phyloP scores from a whole-genome alignment of 371 early-diverging fungal genomes.

The Mortierella sp. region DNA sequence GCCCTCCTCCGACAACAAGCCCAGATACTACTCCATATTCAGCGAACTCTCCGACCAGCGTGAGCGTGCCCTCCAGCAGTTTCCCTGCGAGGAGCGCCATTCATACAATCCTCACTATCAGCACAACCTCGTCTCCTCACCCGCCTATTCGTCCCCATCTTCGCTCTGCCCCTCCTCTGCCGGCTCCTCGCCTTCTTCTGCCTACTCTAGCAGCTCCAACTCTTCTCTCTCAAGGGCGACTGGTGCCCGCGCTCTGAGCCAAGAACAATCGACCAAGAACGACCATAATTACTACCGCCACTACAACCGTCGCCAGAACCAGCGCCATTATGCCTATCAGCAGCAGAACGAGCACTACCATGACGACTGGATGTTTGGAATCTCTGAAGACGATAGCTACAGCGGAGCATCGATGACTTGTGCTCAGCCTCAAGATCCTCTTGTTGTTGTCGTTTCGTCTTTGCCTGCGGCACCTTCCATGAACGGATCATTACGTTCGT shows the following conservation, averaged over 20 bases:
- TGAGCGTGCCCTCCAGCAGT: slow-evolving; percentile 25
- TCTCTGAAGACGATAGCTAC: slow-evolving; percentile 32
- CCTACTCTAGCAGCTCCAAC: slow-evolving; percentile 58
- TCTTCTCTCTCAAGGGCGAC: slow-evolving; percentile 62
- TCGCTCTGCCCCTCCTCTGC: slow-evolving; percentile 66
- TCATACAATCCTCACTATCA: slow-evolving; percentile 53
- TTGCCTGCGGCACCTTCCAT: slow-evolving; percentile 9
- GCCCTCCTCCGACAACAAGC: slow-evolving; percentile 10
- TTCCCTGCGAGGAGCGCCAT: slow-evolving; percentile 47
- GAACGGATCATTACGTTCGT: slow-evolving; percentile 23
- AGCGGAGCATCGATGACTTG: slow-evolving; percentile 14
- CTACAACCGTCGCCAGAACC: slow-evolving; percentile 24
- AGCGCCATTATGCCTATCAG: slow-evolving; percentile 13
- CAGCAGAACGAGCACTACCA: slow-evolving; percentile 31
- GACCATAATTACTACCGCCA: slow-evolving; percentile 34
- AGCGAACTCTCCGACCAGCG: slow-evolving; percentile 27
- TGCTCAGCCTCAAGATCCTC: slow-evolving; percentile 12
- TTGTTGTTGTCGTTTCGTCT: background rate
- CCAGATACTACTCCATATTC: slow-evolving; percentile 17
- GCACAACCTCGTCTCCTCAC: slow-evolving; percentile 39
- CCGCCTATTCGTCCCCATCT: slow-evolving; percentile 55
- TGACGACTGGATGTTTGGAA: slow-evolving; percentile 51
- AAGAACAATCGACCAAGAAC: slow-evolving; percentile 17
- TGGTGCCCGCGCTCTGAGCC: slow-evolving; percentile 60
- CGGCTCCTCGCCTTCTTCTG: slow-evolving; percentile 66